These are phyloP conservation scores for Diospyros lotus DNA, from an alignment of 148 eudicot species.

Conservation along the genomic window DNA sequence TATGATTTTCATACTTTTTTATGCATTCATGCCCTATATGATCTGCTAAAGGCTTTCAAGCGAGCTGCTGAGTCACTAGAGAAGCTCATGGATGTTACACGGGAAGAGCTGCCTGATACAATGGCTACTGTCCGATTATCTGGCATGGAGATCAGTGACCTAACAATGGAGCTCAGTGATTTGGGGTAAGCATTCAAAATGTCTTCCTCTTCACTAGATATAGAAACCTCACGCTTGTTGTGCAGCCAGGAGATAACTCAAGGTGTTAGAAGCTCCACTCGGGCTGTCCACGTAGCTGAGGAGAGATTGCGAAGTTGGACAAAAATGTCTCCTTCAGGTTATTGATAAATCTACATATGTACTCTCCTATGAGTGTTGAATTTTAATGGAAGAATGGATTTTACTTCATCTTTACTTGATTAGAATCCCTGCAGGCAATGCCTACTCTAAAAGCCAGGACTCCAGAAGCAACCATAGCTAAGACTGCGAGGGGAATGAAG, in stretches of 20 bases:
- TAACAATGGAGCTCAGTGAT: slow-evolving; percentile 94
- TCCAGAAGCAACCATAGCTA: slow-evolving; percentile 55
- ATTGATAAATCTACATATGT: slow-evolving; percentile 9
- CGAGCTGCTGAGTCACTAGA: slow-evolving; percentile 88
- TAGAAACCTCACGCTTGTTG: not conserved
- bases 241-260: slow-evolving; percentile 77
- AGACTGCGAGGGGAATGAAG: slow-evolving; percentile 48
- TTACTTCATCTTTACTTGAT: slow-evolving; percentile 64
- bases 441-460: slow-evolving; percentile 23
- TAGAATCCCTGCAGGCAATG: slow-evolving; percentile 72
- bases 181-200: slow-evolving; percentile 53
- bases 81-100: slow-evolving; percentile 77
- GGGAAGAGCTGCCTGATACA: slow-evolving; percentile 88
- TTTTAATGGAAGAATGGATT: slow-evolving; percentile 25
- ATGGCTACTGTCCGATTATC: slow-evolving; percentile 92
- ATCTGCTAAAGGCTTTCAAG: slow-evolving; percentile 63
- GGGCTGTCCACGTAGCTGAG: slow-evolving; percentile 75
- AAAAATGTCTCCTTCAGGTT: slow-evolving; percentile 62
- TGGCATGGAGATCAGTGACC: slow-evolving; percentile 97
- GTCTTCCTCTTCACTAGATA: not conserved
- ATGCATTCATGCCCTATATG: slow-evolving; percentile 5
- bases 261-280: slow-evolving; percentile 82
- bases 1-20: not conserved
- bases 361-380: not conserved
- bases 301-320: slow-evolving; percentile 63